Evolutionary conservation across 768 basidiomycete species (phyloP), one percentile per base, ranked within the genome.

Genomic region (Paxillus rubicundulus): DNA sequence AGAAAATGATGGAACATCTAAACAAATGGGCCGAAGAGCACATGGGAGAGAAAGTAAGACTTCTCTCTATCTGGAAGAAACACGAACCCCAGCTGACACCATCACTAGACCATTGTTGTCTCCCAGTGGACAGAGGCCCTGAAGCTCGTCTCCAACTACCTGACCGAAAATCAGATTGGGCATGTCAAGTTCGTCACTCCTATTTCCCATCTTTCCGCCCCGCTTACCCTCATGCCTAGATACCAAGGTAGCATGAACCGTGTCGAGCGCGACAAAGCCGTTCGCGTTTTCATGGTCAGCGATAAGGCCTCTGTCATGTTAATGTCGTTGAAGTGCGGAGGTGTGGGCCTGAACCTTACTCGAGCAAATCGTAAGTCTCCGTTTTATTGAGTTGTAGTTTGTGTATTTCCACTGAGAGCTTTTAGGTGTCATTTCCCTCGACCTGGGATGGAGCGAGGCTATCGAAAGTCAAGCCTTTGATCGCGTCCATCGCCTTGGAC

Each of bases 41-140:
- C 52, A 81, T 82, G 2, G 78, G 81, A 12, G 84, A 87, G 60
- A 89, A 86, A 77, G 84, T 81, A 18, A 17, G 66, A 50, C 27
- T 18, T 37, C 8, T 13, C 27, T 21, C 13, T 14, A 43, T 30
- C 32, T 28, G 17, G 36, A 18, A 9, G 18, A 17, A 24, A 24
- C n/a, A 30, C 30, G 12, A 32, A 32, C 12, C 21, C 28, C n/a
- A 39, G 50, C 50, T 50, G 37, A 61, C 49, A 5, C 24, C 9
- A 42, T 12, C 34, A 42, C 18, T 50, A 86, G 81, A 76, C 78
- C 42, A 64, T 92, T 46, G 69, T 89, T 52, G 75, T 89, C 50
- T 87, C 85, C 0, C 84, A 86, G 63, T 90, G 88, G 82, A 86
- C 84, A 0, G 66, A 73, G 6, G 86, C 82, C 51, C 74, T 92